phyloP scores from a whole-genome alignment of 1,284 basidiomycete species.

The Ceratobasidium sp. region DNA sequence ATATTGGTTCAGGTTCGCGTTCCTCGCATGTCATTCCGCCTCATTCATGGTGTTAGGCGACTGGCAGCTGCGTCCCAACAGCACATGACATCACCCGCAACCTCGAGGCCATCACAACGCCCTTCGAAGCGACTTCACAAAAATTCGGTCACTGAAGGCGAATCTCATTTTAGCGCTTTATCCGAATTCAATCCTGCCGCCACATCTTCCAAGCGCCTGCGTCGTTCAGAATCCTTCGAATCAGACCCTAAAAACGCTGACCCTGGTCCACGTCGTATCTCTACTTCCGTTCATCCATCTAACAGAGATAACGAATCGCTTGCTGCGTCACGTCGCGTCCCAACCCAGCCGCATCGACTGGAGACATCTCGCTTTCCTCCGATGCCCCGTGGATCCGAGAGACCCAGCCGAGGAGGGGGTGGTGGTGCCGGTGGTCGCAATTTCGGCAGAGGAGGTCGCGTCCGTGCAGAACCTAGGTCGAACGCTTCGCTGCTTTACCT shows the following conservation, averaged over 20 bases:
- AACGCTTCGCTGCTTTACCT: conserved; percentile 5
- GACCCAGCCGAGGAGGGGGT: not conserved
- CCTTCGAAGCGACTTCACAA: conserved; percentile 25
- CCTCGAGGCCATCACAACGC: conserved; percentile 16
- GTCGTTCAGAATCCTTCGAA: conserved; percentile 30
- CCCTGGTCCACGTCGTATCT: not conserved
- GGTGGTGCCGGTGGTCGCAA: conserved; percentile 1
- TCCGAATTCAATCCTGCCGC: not conserved
- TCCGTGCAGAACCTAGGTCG: conserved; percentile 17
- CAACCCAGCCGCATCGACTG: conserved; percentile 46
- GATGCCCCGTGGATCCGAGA: conserved; percentile 4
- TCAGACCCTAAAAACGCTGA: conserved; percentile 47
- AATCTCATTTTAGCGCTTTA: conserved; percentile 1
- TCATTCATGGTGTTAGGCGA: conserved; percentile 23
- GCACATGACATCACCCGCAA: conserved; percentile 24
- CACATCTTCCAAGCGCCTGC: conserved; percentile 12
- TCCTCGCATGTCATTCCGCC: conserved; percentile 32
- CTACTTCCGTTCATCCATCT: not conserved
- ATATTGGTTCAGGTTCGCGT: conserved; percentile 13
- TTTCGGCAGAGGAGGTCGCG: conserved; percentile 1
- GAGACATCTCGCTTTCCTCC: not conserved
- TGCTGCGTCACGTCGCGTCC: conserved; percentile 46
- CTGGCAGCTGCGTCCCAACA: conserved; percentile 16
- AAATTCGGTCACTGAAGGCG: conserved; percentile 1
- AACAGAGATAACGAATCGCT: not conserved